Conservation (phyloP, 1,284 basidiomycete species). For the Cutaneotrichosporon daszewskae region DNA sequence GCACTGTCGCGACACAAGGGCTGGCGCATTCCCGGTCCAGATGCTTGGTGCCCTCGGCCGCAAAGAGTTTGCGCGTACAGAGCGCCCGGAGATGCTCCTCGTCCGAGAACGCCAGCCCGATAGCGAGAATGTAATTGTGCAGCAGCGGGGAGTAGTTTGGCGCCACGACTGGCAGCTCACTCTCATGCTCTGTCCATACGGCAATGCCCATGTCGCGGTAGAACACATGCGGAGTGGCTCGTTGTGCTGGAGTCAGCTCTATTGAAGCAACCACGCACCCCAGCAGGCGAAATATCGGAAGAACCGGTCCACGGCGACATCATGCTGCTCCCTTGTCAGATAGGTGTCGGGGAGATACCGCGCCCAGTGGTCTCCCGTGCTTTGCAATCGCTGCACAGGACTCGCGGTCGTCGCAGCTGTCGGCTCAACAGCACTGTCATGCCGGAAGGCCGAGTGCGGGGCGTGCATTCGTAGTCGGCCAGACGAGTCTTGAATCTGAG, state of each 20-base stretch:
- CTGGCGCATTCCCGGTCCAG: constrained; percentile 57
- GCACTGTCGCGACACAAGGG: constrained; percentile 58
- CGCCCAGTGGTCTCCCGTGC: too few relatives aligned
- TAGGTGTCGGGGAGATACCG: constrained; percentile 13
- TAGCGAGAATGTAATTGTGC: constrained; percentile 60
- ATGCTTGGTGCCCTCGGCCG: constrained; percentile 54
- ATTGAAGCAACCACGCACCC: constrained; percentile 7
- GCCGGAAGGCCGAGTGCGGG: constrained; percentile 12
- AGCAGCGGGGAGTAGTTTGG: constrained; percentile 65
- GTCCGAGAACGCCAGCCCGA: constrained; percentile 58
- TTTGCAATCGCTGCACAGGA: too few relatives aligned
- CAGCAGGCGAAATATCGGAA: constrained; percentile 29
- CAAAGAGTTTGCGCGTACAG: constrained; percentile 53
- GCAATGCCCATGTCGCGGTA: constrained; percentile 18
- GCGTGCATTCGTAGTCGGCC: constrained; percentile 17
- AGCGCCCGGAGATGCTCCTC: constrained; percentile 52
- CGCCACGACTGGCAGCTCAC: constrained; percentile 28
- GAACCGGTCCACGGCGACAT: constrained; percentile 25
- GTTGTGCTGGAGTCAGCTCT: constrained; percentile 8
- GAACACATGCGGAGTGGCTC: constrained; percentile 17
- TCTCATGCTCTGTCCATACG: constrained; percentile 39
- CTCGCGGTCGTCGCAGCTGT: constrained; percentile 1
- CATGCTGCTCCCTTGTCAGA: constrained; percentile 22
- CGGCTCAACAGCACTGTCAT: constrained; percentile 1
- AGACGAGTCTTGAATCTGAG: constrained; percentile 15